A percentile compares a stretch with the other conserved stretches of the same genome.
phyloP scores from a whole-genome alignment of 495 filamentous ascomycete species.

The Pyronema omphalodes region DNA sequence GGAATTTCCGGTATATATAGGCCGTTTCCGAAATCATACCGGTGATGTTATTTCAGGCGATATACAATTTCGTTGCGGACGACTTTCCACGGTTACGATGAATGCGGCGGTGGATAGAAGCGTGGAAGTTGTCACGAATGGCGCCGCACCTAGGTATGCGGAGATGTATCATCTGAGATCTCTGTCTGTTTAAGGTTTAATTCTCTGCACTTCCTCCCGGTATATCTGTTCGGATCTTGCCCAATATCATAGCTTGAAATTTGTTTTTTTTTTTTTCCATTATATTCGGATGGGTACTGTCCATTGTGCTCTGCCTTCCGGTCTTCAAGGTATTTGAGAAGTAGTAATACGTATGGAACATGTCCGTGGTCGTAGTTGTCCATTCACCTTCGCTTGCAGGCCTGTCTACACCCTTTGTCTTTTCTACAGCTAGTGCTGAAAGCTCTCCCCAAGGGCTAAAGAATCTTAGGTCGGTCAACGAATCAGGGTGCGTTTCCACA shows the following conservation, averaged over 20 bases:
- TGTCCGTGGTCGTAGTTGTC: constrained; percentile 78
- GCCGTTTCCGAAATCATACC: no score
- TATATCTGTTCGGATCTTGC: constrained; percentile 48
- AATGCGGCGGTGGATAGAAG: no score
- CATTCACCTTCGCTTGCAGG: constrained; percentile 26
- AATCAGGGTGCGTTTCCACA: constrained; percentile 89
- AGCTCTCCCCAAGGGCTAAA: constrained; percentile 80
- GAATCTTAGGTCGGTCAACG: constrained; percentile 69
- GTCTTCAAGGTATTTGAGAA: constrained; percentile 67
- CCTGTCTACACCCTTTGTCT: constrained; percentile 46
- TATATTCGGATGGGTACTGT: constrained; percentile 50
- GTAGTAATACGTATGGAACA: constrained; percentile 67
- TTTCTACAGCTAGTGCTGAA: constrained; percentile 38
- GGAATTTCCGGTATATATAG: no score
- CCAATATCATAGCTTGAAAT: constrained; percentile 51
- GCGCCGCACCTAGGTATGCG: no score
- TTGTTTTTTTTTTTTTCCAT: constrained; percentile 77
- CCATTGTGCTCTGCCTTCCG: constrained; percentile 64
- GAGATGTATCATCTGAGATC: no score
- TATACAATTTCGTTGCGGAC: no score
- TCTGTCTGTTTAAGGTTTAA: constrained; percentile 54
- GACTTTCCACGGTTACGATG: no score
- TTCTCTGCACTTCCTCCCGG: constrained; percentile 91
- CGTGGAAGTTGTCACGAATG: no score
- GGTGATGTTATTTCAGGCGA: no score